phyloP scores from a whole-genome alignment of 306 rosid species.

The Citrullus colocynthis region DNA sequence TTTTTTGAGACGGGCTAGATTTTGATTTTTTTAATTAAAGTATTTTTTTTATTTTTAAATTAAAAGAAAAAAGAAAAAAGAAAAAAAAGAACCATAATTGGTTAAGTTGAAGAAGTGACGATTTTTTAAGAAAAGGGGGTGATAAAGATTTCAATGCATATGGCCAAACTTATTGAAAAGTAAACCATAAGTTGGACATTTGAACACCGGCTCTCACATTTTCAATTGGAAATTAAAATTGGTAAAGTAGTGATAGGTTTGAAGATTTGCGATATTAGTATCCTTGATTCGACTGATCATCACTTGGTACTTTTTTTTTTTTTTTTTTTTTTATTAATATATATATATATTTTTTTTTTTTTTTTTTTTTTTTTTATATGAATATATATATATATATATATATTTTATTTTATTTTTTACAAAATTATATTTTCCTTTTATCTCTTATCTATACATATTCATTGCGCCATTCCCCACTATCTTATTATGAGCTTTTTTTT shows the following conservation, averaged over 20 bases:
- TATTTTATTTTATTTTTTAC: no score
- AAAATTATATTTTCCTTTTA: not conserved
- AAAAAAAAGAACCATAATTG: not conserved
- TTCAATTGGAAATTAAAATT: not conserved
- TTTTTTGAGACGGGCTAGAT: no score
- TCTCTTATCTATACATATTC: not conserved
- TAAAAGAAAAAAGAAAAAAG: not conserved
- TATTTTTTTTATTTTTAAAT: no score
- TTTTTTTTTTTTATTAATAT: no score
- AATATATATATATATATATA: no score
- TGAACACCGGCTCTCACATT: not conserved
- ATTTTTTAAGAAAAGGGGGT: not conserved
- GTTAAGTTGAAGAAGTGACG: not conserved
- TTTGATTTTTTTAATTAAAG: not conserved
- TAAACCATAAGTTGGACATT: not conserved
- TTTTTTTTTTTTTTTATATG: no score
- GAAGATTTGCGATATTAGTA: not conserved
- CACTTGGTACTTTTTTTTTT: not conserved
- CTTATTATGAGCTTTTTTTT: not conserved
- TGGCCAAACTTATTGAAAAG: not conserved
- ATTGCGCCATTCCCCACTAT: not conserved
- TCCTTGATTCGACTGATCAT: not conserved
- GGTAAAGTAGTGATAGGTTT: not conserved
- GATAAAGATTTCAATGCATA: conserved; percentile 1
- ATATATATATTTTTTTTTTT: no score